phyloP scores from a whole-genome alignment of 2,329 filamentous ascomycete genomes.

The Neurospora sp. region DNA sequence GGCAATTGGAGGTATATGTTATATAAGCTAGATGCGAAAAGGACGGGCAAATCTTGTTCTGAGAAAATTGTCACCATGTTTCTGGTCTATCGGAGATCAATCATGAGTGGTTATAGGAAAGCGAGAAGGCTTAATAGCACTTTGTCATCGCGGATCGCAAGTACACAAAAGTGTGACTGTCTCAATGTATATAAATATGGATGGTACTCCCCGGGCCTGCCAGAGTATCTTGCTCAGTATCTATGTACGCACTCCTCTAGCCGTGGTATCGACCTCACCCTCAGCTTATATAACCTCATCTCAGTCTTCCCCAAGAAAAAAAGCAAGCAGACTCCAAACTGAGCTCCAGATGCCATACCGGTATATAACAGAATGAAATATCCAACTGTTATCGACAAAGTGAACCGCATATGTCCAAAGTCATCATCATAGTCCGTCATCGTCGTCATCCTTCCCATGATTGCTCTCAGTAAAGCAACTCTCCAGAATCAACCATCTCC shows the following conservation, averaged over 20 bases:
- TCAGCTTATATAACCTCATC: background rate
- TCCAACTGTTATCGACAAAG: background rate
- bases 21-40: background rate
- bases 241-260: background rate
- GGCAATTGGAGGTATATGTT: background rate
- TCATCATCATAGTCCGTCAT: background rate
- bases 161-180: background rate
- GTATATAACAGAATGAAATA: background rate
- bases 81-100: no score
- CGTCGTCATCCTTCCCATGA: background rate
- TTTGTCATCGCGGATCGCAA: no score
- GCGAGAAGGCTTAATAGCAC: no score
- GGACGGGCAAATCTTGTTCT: background rate
- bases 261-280: background rate
- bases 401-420: background rate
- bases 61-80: background rate
- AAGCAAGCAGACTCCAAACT: background rate
- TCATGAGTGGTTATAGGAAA: no score
- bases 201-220: background rate
- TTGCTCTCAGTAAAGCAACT: slow-evolving; percentile 25
- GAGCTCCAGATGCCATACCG: background rate
- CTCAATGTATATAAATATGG: background rate
- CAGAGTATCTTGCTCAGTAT: background rate
- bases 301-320: background rate
- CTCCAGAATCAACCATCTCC: slow-evolving; percentile 29